phyloP scores from a whole-genome alignment of 228 moss, liverwort and hornwort species.

The Sphagnum fallax region DNA sequence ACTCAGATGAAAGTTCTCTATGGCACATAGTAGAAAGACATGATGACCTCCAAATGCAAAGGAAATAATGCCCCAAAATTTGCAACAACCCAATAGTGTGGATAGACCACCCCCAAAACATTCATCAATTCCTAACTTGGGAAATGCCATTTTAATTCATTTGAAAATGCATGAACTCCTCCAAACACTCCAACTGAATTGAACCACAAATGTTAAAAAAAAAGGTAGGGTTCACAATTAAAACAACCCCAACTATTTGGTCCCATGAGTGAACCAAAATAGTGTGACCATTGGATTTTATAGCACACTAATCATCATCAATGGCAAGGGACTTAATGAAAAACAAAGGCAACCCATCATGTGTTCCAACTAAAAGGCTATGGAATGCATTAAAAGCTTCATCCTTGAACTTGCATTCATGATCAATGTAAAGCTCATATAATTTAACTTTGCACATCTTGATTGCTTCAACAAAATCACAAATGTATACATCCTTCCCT shows the following conservation, averaged over 20 bases:
- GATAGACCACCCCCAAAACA: background rate
- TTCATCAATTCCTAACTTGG: background rate
- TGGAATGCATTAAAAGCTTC: background rate
- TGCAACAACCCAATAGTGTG: background rate
- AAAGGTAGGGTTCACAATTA: background rate
- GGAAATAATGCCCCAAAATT: background rate
- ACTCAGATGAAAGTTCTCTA: background rate
- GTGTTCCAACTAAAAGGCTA: background rate
- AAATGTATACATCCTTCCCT: background rate
- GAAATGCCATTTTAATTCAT: background rate
- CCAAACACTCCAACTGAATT: background rate
- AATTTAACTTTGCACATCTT: background rate
- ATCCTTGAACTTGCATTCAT: background rate
- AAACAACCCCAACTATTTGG: background rate
- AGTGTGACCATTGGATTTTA: background rate
- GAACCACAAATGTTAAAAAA: background rate
- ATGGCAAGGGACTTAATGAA: background rate
- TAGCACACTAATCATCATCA: background rate
- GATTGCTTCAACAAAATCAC: background rate
- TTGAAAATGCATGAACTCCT: background rate
- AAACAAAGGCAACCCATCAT: background rate
- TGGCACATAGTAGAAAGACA: no score
- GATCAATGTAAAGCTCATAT: background rate
- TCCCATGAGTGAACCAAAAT: background rate
- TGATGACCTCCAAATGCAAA: background rate